phyloP scores from a whole-genome alignment of 2,329 filamentous ascomycete genomes.

The Chrysoporthe cubensis region DNA sequence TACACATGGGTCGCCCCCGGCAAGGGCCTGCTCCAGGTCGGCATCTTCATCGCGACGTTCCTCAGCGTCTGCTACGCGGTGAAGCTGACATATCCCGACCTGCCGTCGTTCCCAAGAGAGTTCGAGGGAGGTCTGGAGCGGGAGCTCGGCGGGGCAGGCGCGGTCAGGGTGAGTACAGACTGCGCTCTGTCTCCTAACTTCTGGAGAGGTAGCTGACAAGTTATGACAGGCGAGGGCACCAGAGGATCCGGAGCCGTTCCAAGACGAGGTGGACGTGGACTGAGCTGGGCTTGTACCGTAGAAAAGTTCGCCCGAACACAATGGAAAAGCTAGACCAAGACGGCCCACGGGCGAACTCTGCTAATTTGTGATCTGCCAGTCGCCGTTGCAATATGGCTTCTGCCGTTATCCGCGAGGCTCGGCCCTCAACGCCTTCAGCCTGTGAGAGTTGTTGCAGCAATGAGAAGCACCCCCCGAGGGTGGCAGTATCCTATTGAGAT shows the following conservation, averaged over 20 bases:
- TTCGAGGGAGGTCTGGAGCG: conserved; percentile 74
- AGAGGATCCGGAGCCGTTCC: conserved; percentile 58
- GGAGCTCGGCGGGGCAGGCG: conserved; percentile 73
- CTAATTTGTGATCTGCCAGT: not conserved
- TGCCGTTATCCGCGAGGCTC: not conserved
- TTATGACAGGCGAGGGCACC: conserved; percentile 54
- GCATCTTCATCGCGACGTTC: conserved; percentile 66
- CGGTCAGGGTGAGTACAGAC: conserved; percentile 61
- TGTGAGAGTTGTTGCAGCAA: no score
- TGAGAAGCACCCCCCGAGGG: no score
- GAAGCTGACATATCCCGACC: conserved; percentile 72
- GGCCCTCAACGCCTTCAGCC: no score
- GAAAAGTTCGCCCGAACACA: not conserved
- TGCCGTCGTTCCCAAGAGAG: conserved; percentile 68
- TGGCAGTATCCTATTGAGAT: no score
- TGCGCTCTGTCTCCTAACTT: not conserved
- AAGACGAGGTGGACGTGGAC: conserved; percentile 34
- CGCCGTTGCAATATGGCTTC: not conserved
- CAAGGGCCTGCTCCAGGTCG: conserved; percentile 71
- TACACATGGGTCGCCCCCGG: conserved; percentile 81
- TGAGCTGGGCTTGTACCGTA: conserved; percentile 32
- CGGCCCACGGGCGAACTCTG: not conserved
- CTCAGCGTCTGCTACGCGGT: conserved; percentile 70
- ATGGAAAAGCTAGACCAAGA: not conserved
- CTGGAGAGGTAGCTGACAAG: conserved; percentile 22